Evolutionary conservation across 805 yeast genomes (phyloP), one percentile per base, ranked within the genome.

Genomic region (Yarrowia sp.): DNA sequence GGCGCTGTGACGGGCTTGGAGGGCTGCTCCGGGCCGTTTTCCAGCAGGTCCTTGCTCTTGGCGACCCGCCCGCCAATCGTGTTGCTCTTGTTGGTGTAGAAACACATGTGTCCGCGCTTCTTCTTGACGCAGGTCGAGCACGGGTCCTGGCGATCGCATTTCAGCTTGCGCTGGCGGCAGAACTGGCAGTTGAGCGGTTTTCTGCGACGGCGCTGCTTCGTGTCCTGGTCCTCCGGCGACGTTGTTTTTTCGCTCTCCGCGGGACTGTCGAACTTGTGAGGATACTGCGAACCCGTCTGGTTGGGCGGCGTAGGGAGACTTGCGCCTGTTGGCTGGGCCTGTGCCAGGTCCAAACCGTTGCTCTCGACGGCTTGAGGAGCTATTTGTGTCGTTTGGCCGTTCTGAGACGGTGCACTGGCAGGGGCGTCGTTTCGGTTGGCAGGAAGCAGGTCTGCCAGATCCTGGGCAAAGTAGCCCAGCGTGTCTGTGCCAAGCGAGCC

Each of bases 101-200:
- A 56, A 49, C 68, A 66, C 61, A 41, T 27, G 21, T 63, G 53
- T 13, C 63, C 66, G 4, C 35, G 42, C 36, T 68, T 64, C 24
- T 70, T 68, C 63, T 67, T 67, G 36, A 66, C 60, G 62, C 76
- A 73, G 42, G 67, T 71, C 13, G 69, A 65, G 58, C 76, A 73
- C 1, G 76, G 76, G 62, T 68, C 71, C 33, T 68, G 68, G 13
- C 73, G 66, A 51, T 72, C 73, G 60, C 76, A 73, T 46, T 70
- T 71, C 16, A 72, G 68, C 63, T 73, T 73, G 22, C 75, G 64
- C 47, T 66, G 67, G 6, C 74, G 69, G 61, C 76, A 73, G 36
- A 68, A 69, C 32, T 64, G 64, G 63, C 76, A 73, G 63, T 70
- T 70, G 24, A 69, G 62, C 13, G 74, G 73, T 9, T 65, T 67